A percentile compares a stretch with the other conserved stretches of the same genome.
Evolutionary conservation across 352 stramenopile species (phyloP).

Genomic region (Globisporangium acanthophoron): DNA sequence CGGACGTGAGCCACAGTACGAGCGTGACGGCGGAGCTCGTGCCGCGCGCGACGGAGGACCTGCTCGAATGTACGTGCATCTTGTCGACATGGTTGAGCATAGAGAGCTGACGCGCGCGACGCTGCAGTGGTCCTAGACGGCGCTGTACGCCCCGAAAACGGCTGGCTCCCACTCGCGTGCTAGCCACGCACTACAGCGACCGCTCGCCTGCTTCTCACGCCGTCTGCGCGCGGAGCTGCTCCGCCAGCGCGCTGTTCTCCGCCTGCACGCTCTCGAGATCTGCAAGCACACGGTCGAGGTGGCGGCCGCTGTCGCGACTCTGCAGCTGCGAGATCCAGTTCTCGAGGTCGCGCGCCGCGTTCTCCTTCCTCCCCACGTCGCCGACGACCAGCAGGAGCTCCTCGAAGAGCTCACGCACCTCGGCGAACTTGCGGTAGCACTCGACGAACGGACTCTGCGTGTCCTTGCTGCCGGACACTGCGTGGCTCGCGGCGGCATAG

Average conservation of each 20-base stretch:
- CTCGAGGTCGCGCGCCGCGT: constrained; percentile 62
- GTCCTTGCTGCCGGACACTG: constrained; percentile 12
- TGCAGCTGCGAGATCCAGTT: constrained; percentile 83
- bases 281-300: constrained; percentile 63
- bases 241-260: constrained; percentile 63
- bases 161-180: constrained; percentile 4
- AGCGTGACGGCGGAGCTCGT: constrained; percentile 44
- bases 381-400: constrained; percentile 60
- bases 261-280: constrained; percentile 66
- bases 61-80: constrained; percentile 36
- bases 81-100: background rate
- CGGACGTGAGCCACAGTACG: constrained; percentile 81
- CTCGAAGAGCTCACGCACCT: constrained; percentile 81
- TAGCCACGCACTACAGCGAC: constrained; percentile 4
- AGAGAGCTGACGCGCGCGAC: background rate
- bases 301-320: constrained; percentile 56
- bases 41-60: constrained; percentile 40
- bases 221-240: constrained; percentile 31
- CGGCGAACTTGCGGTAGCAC: constrained; percentile 81
- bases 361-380: constrained; percentile 77
- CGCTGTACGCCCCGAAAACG: background rate
- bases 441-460: constrained; percentile 46
- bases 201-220: background rate
- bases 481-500: constrained; percentile 45
- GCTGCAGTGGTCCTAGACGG: constrained; percentile 11